phyloP scores from a whole-genome alignment of 2,329 filamentous ascomycete genomes.

The Dactylonectria estremocensis region DNA sequence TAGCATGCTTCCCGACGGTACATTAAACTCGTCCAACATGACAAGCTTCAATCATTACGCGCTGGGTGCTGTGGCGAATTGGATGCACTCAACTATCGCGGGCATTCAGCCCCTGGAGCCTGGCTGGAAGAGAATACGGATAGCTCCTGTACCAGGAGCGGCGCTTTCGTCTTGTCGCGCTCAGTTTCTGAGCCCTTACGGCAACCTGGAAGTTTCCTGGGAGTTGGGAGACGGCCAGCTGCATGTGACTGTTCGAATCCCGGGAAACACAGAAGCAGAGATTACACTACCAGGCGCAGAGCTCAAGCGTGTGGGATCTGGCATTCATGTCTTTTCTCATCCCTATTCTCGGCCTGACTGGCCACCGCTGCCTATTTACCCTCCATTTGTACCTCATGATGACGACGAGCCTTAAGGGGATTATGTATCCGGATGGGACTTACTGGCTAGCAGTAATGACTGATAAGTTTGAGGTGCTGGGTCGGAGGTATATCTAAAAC shows the following conservation, averaged over 20 bases:
- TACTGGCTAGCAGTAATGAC: not conserved
- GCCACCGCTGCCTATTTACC: not conserved
- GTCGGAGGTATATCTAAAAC: not conserved
- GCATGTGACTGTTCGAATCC: not conserved
- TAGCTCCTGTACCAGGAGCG: conserved; percentile 55
- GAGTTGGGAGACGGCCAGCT: not conserved
- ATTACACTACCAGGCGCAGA: not conserved
- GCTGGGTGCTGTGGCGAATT: conserved; percentile 62
- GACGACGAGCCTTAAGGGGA: not conserved
- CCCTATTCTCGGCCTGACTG: not conserved
- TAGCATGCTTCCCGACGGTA: conserved; percentile 59
- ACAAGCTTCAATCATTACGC: conserved; percentile 67
- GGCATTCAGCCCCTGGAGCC: conserved; percentile 57
- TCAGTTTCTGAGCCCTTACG: not conserved
- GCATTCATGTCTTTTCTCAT: not conserved
- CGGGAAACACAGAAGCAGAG: not conserved
- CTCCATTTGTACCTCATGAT: not conserved
- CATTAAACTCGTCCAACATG: conserved; percentile 62
- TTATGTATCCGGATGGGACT: not conserved
- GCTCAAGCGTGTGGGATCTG: not conserved
- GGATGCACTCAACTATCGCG: conserved; percentile 61
- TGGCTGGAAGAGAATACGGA: conserved; percentile 56
- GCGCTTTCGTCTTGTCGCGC: not conserved
- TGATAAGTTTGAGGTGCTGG: not conserved
- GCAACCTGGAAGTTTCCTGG: too few species aligned